These are phyloP conservation scores for Agastache rugosa DNA, from an alignment of 257 asterid species.

Conservation along the genomic window DNA sequence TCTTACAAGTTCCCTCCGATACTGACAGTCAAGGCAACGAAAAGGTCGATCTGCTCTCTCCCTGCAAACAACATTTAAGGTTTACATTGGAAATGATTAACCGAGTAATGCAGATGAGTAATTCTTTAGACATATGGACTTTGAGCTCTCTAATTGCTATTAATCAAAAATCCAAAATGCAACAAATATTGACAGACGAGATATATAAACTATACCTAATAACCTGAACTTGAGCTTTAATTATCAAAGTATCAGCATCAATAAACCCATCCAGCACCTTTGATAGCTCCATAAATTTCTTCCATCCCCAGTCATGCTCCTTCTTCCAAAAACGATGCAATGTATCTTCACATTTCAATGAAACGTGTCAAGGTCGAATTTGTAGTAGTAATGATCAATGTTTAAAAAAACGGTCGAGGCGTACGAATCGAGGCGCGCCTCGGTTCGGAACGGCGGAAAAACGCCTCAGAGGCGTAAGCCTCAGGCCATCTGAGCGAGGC, in stretches of 20 bases:
- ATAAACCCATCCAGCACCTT: conserved; percentile 86
- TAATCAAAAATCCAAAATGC: conserved; percentile 1
- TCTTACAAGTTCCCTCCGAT: conserved; percentile 92
- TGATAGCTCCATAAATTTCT: conserved; percentile 96
- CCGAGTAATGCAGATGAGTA: conserved; percentile 6
- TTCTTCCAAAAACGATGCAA: conserved; percentile 93
- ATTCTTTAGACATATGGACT: neutral
- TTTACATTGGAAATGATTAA: conserved; percentile 8
- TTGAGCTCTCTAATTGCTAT: neutral
- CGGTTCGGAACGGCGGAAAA: too few relatives aligned
- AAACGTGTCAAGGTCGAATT: conserved; percentile 8
- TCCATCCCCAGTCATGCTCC: conserved; percentile 99
- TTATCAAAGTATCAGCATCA: conserved; percentile 82
- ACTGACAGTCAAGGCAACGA: conserved; percentile 88
- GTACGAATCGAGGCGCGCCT: too few relatives aligned
- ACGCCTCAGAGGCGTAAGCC: too few relatives aligned
- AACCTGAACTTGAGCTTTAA: conserved; percentile 97
- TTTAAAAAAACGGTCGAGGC: too few relatives aligned
- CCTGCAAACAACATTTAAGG: conserved; percentile 51
- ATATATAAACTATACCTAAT: conserved; percentile 59
- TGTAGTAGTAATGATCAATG: neutral
- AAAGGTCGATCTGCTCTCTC: conserved; percentile 92
- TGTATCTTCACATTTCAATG: conserved; percentile 66
- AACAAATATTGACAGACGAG: neutral
- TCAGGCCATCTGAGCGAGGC: too few relatives aligned